Base-by-base conservation (phyloP, 1,139 yeast species). In the Candida tropicalis region DNA sequence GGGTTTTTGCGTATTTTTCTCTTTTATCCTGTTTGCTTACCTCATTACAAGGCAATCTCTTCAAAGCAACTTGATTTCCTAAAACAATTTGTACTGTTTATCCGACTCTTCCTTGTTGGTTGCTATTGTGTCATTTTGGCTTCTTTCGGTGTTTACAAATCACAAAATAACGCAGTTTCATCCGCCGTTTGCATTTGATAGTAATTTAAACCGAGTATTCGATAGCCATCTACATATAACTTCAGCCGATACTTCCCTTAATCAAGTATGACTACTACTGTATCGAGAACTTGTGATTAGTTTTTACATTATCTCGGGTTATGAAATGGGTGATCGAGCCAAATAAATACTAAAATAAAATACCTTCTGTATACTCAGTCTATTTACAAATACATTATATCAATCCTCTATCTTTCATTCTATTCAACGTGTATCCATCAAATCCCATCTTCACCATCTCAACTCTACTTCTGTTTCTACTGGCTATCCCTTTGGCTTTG, bases 391-490 rank as follows among this genome's bases (percentile, higher is more conserved):
- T 31, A 17, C 4, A 13, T 16, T 35, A 26, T 33, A 45, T 41
- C 38, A 47, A 41, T 3, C 55, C 53, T 39, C 62, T 44, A 29
- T 54, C 53, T 10, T 33, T 38, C 63, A 62, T 56, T 35, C 49
- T 51, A n/a, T 49, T 35, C 35, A 51, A 45, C 11, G 53, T 49
- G 31, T 52, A 47, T 27, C 42, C 32, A 11, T 55, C 60, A n/a
- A 52, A 40, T n/a, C 66, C 65, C 34, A 46, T 42, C 13, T 45
- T 27, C 17, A 58, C 38, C 42, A 48, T 53, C 15, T 45, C 37
- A n/a, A 57, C 38, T 20, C 51, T 41, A 16, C 44, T 49, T 28
- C 58, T 42, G 20, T 38, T 43, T 18, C 53, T 44, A 24, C 50
- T 47, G 4, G 52, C 24, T 28, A 35, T 24, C 20, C 43, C 26